Evolutionary conservation across 768 basidiomycete species (phyloP).

Genomic region (Lentinula sp.): DNA sequence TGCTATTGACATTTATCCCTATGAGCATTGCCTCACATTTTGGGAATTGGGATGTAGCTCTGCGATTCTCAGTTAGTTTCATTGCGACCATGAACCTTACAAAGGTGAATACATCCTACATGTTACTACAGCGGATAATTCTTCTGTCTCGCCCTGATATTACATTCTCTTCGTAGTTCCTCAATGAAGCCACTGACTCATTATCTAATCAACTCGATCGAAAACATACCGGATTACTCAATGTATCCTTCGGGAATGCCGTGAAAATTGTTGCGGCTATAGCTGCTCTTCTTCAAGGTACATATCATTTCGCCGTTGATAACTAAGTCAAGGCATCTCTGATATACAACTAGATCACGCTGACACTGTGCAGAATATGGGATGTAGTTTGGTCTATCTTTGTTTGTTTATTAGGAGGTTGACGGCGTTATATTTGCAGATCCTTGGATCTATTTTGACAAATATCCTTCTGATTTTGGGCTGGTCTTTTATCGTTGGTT

Average conservation of each 20-base stretch:
- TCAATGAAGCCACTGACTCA: constrained; percentile 80
- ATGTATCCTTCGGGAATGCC: constrained; percentile 78
- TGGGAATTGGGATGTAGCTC: constrained; percentile 68
- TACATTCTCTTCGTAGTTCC: constrained; percentile 36
- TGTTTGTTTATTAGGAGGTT: not conserved
- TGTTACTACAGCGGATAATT: not conserved
- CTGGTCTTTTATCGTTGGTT: constrained; percentile 82
- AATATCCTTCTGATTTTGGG: constrained; percentile 88
- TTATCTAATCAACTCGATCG: constrained; percentile 72
- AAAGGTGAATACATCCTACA: constrained; percentile 40
- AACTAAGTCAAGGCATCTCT: no score
- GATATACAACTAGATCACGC: constrained; percentile 49
- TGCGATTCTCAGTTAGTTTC: constrained; percentile 70
- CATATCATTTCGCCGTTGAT: constrained; percentile 3
- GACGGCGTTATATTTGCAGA: constrained; percentile 28
- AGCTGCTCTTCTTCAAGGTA: constrained; percentile 75
- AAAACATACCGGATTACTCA: constrained; percentile 80
- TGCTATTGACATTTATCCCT: constrained; percentile 48
- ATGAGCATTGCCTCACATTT: constrained; percentile 60
- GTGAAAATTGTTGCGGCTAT: constrained; percentile 88
- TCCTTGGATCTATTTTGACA: constrained; percentile 87
- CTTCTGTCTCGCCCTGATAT: not conserved
- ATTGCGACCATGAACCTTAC: constrained; percentile 83
- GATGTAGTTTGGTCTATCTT: constrained; percentile 16
- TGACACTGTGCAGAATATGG: constrained; percentile 90